Evolutionary conservation across 1,284 basidiomycete genomes (phyloP), one percentile per base, ranked within the genome.

Genomic region (Retiboletus flavoniger): DNA sequence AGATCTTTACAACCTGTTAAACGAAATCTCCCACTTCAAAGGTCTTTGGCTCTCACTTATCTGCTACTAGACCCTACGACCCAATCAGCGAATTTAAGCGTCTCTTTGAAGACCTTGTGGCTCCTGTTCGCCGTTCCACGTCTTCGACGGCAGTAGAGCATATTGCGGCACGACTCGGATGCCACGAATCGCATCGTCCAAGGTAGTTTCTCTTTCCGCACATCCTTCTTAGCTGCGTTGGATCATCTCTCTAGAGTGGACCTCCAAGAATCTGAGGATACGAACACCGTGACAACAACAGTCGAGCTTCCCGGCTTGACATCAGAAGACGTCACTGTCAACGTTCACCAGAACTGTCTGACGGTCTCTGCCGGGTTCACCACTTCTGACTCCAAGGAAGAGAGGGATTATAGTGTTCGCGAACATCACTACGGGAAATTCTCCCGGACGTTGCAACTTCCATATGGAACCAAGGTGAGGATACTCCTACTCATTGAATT

Each of bases 401-500:
- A 36, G 13, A 26, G 21, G 34, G n/a, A 13, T 10, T 38, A 17
- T 14, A 26, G 14, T 9, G 35, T 26, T 17, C 34, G 24, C 9
- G 35, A 47, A 16, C 46, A 35, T 36, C 46, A 10, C 7, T 28
- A 16, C 6, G 43, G 47, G 4, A 60, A 51, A 9, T 43, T 60
- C 29, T 47, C 47, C 19, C 17, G 45, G 32, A 41, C 57, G 32
- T 16, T 56, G 5, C 46, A 39, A 24, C 41, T 57, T 17, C 51
- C 55, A 1, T 35, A 26, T 8, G 54, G 47, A 9, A 54, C 46
- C 21, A 54, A 40, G 47, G 60, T 50, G 21, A 35, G 59, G 28
- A 1, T 34, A 6, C 7, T 31, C 28, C 10, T 7, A 17, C 28
- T 28, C 14, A 26, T 43, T 3, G n/a, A 17, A n/a, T 29, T 10